Percentiles rank a stretch among this genome's conserved stretches.
Evolutionary conservation across 768 basidiomycete genomes (phyloP).

Genomic region (Mycena crocata): DNA sequence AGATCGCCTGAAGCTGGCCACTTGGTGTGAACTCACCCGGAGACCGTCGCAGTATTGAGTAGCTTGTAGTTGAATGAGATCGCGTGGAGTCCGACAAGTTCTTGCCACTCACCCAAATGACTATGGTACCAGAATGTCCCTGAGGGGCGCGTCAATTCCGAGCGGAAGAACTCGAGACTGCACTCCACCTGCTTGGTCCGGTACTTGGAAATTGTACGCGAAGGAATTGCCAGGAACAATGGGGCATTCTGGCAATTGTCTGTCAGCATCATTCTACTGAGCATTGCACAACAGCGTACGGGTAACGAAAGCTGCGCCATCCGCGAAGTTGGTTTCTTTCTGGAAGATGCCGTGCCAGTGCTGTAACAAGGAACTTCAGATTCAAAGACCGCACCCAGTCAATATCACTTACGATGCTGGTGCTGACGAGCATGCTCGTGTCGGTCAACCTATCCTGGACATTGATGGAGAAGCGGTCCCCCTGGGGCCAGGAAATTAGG

Average conservation of each 20-base stretch:
- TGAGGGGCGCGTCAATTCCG: background rate
- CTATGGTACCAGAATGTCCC: slow-evolving; percentile 19
- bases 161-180: background rate
- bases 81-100: no score
- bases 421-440: background rate
- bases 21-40: background rate
- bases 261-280: background rate
- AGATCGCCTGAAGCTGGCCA: no score
- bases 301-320: slow-evolving; percentile 39
- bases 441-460: slow-evolving; percentile 40
- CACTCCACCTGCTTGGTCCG: background rate
- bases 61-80: no score
- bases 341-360: slow-evolving; percentile 44
- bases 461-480: slow-evolving; percentile 51
- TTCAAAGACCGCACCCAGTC: background rate
- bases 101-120: slow-evolving; percentile 11
- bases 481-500: slow-evolving; percentile 22
- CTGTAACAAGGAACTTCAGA: background rate
- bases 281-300: background rate
- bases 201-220: slow-evolving; percentile 2
- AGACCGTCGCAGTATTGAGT: no score
- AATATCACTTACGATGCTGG: background rate
- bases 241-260: background rate
- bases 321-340: slow-evolving; percentile 36
- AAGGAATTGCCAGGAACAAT: slow-evolving; percentile 9